These are phyloP conservation scores for Neurospora sp. DNA, from an alignment of 2,329 filamentous ascomycete species.

Conservation along the genomic window DNA sequence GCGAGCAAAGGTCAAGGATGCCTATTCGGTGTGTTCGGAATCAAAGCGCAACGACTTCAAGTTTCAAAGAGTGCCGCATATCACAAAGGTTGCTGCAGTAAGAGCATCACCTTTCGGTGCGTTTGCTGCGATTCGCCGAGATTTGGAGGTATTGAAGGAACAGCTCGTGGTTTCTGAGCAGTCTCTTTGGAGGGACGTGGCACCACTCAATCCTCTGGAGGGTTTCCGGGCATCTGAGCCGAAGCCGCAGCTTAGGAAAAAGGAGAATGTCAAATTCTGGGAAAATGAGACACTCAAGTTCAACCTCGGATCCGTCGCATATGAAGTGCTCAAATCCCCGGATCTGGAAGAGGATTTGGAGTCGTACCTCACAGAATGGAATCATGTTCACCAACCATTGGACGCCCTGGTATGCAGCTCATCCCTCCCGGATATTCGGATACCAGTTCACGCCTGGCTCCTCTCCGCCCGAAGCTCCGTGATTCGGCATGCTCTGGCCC, in stretches of 20 bases:
- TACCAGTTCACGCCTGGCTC: conserved; percentile 79
- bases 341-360: conserved; percentile 55
- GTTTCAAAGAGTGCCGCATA: conserved; percentile 79
- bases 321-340: conserved; percentile 48
- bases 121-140: conserved; percentile 77
- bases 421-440: conserved; percentile 53
- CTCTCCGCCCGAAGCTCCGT: conserved; percentile 63
- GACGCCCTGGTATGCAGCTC: conserved; percentile 43
- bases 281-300: conserved; percentile 35
- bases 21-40: conserved; percentile 37
- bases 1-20: conserved; percentile 68
- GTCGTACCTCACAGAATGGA: conserved; percentile 34
- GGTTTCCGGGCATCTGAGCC: conserved; percentile 42
- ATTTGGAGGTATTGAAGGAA: conserved; percentile 70
- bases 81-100: conserved; percentile 76
- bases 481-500: conserved; percentile 51
- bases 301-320: conserved; percentile 39
- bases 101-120: conserved; percentile 83
- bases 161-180: conserved; percentile 57
- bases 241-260: conserved; percentile 19
- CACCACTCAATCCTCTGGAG: conserved; percentile 57
- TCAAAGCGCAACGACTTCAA: conserved; percentile 82
- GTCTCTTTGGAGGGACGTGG: conserved; percentile 64
- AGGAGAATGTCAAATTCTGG: conserved; percentile 33
- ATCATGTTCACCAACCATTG: conserved; percentile 29